These are phyloP conservation scores for Hyaloscypha variabilis DNA, from an alignment of 495 filamentous ascomycete genomes.

Conservation along the genomic window DNA sequence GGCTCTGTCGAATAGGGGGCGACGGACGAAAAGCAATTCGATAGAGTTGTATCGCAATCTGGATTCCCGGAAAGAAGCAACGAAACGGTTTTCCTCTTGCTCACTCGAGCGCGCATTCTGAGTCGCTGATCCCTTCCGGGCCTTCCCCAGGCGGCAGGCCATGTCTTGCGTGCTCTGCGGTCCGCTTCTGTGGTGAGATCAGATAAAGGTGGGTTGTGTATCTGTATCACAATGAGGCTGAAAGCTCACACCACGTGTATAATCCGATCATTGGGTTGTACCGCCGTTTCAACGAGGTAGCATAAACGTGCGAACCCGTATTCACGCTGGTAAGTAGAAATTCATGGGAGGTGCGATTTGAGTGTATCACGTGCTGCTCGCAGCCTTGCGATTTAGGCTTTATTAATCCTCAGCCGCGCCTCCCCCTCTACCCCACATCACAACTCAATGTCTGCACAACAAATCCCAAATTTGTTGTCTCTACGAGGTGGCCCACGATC, in stretches of 20 bases:
- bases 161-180: not conserved
- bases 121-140: not conserved
- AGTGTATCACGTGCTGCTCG: not conserved
- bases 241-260: not conserved
- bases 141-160: no score
- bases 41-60: not conserved
- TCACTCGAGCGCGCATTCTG: not conserved
- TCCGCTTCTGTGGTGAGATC: not conserved
- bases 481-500: constrained; percentile 50
- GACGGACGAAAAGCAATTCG: not conserved
- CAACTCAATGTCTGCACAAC: constrained; percentile 63
- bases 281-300: not conserved
- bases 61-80: not conserved
- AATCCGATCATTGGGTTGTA: not conserved
- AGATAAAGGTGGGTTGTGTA: not conserved
- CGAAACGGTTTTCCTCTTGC: not conserved
- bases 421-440: not conserved
- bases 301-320: not conserved
- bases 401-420: not conserved
- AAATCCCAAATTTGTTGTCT: constrained; percentile 77
- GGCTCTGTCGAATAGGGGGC: not conserved
- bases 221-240: constrained; percentile 1
- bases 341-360: not conserved
- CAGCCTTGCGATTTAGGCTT: constrained; percentile 9
- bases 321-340: not conserved